A percentile compares a stretch with the other conserved stretches of the same genome.
phyloP scores from a whole-genome alignment of 805 yeast species.

The Yarrowia sp. region DNA sequence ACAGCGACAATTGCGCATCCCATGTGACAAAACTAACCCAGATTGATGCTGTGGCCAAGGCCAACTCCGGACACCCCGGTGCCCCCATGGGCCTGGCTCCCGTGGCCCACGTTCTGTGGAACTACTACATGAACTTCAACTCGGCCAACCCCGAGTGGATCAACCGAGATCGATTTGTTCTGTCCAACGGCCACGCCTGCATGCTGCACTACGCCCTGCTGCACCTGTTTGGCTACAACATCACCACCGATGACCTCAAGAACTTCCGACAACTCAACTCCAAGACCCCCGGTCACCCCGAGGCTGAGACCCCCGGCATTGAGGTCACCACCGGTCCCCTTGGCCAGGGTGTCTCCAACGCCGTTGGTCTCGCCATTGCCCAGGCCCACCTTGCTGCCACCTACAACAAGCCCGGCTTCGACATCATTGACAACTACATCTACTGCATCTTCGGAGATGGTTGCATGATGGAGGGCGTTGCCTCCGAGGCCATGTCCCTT shows the following conservation, averaged over 20 bases:
- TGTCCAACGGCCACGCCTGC: slow-evolving; percentile 96
- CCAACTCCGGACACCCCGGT: slow-evolving; percentile 98
- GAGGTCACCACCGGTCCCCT: slow-evolving; percentile 46
- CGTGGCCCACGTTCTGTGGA: slow-evolving; percentile 82
- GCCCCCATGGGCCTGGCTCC: slow-evolving; percentile 99
- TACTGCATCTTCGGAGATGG: slow-evolving; percentile 45
- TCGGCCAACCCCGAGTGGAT: slow-evolving; percentile 90
- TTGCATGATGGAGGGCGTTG: slow-evolving; percentile 45
- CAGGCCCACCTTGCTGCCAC: slow-evolving; percentile 40
- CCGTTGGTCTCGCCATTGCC: slow-evolving; percentile 45
- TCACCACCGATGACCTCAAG: slow-evolving; percentile 81
- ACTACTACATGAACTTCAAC: slow-evolving; percentile 74
- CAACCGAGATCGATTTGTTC: slow-evolving; percentile 91
- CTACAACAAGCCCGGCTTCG: slow-evolving; percentile 41
- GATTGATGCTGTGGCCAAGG: slow-evolving; percentile 80
- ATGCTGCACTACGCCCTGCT: slow-evolving; percentile 82
- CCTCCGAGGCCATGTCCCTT: slow-evolving; percentile 43
- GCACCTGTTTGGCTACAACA: slow-evolving; percentile 80
- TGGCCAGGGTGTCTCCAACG: slow-evolving; percentile 46
- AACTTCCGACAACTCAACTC: slow-evolving; percentile 86
- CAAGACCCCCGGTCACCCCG: slow-evolving; percentile 58
- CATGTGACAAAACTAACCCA: slow-evolving; percentile 27
- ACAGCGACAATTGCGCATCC: too few species aligned
- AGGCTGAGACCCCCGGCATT: slow-evolving; percentile 41
- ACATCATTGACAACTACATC: slow-evolving; percentile 38